Conservation (phyloP, 164 flowering plant genomes). For the Dillenia turbinata region DNA sequence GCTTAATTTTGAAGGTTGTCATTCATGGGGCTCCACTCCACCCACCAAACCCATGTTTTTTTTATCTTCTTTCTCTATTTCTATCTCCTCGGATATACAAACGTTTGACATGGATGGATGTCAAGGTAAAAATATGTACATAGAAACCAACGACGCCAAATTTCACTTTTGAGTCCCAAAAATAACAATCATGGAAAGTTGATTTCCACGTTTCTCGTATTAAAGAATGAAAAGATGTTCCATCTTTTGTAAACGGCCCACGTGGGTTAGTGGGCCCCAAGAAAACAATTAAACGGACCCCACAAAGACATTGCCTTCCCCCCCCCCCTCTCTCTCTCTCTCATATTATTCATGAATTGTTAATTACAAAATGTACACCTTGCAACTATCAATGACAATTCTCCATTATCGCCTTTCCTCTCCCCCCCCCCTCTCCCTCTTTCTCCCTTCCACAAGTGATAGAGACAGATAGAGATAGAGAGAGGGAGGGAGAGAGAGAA, state of each 20-base stretch:
- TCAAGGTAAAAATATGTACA: too few relatives aligned
- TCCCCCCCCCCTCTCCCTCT: not conserved
- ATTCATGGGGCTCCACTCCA: too few relatives aligned
- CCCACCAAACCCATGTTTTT: too few relatives aligned
- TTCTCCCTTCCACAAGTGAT: too few relatives aligned
- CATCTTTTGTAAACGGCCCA: constrained; percentile 43
- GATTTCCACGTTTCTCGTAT: constrained; percentile 6
- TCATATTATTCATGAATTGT: not conserved
- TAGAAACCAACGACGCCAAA: too few relatives aligned
- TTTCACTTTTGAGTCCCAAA: too few relatives aligned
- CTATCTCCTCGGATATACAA: too few relatives aligned
- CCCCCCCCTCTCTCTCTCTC: too few relatives aligned
- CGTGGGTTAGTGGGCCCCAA: constrained; percentile 41
- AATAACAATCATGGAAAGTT: constrained; percentile 9
- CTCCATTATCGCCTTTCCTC: constrained; percentile 25
- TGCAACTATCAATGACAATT: constrained; percentile 11
- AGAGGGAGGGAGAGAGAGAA: constrained; percentile 5
- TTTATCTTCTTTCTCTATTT: too few relatives aligned
- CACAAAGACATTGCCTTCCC: constrained; percentile 31
- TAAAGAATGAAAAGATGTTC: constrained; percentile 19
- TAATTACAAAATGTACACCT: constrained; percentile 24
- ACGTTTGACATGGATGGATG: too few relatives aligned
- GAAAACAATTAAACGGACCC: constrained; percentile 37
- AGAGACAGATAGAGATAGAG: not conserved
- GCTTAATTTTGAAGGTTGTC: too few relatives aligned